Conservation (phyloP, 23 red algal species). For the Gracilaria vermiculophylla region DNA sequence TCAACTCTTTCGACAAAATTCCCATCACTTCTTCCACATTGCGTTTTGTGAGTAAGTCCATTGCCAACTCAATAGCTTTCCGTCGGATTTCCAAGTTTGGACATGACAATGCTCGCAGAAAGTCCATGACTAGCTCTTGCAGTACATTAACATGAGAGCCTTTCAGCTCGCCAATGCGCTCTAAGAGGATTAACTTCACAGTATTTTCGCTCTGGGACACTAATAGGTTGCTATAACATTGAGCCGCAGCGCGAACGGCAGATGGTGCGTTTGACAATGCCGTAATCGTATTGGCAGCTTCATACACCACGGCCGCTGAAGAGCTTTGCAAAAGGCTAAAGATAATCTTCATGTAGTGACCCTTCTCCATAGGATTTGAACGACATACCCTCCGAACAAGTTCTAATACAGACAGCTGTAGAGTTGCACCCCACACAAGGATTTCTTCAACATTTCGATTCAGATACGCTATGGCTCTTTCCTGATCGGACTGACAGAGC, state of each 20-base stretch:
- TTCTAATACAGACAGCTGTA: constrained; percentile 90
- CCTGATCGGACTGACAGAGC: constrained; percentile 85
- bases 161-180: constrained; percentile 82
- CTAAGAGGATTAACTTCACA: constrained; percentile 94
- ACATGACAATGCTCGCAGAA: constrained; percentile 82
- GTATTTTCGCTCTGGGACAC: constrained; percentile 93
- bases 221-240: constrained; percentile 85
- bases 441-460: constrained; percentile 72
- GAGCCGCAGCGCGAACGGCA: constrained; percentile 90
- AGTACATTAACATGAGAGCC: constrained; percentile 67
- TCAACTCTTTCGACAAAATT: constrained; percentile 87
- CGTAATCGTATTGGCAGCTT: constrained; percentile 88
- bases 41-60: constrained; percentile 78
- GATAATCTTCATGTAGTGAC: constrained; percentile 91
- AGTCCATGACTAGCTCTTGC: constrained; percentile 89
- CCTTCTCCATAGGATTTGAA: constrained; percentile 84
- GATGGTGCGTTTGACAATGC: constrained; percentile 84
- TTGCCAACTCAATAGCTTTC: constrained; percentile 73
- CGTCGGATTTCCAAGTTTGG: constrained; percentile 93
- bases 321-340: constrained; percentile 87
- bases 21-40: constrained; percentile 93
- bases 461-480: constrained; percentile 85
- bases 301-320: constrained; percentile 88
- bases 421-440: constrained; percentile 79
- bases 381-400: constrained; percentile 82